Conservation (phyloP, 768 basidiomycete genomes). For the Coprinopsis strossmayeri region DNA sequence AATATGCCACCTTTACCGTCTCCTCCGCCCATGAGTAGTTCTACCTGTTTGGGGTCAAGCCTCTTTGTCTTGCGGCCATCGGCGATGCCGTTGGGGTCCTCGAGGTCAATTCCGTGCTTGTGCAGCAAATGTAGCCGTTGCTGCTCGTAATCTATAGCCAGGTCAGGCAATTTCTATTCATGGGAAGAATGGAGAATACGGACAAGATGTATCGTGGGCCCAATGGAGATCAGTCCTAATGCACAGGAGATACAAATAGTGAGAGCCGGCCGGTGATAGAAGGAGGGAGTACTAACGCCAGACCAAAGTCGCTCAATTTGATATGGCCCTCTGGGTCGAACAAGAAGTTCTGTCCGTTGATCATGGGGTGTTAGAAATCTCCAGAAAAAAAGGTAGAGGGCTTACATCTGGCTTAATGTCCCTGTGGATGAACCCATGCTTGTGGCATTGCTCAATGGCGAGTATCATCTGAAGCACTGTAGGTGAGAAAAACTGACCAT, state of each 20-base stretch:
- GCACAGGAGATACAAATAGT: constrained; percentile 14
- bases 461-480: constrained; percentile 70
- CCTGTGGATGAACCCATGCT: constrained; percentile 93
- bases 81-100: constrained; percentile 58
- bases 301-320: constrained; percentile 90
- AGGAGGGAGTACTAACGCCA: constrained; percentile 62
- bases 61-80: constrained; percentile 72
- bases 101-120: constrained; percentile 94
- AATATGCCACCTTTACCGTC: constrained; percentile 80
- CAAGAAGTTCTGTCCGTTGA: constrained; percentile 73
- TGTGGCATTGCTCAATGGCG: constrained; percentile 89
- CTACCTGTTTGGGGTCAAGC: constrained; percentile 77
- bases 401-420: constrained; percentile 94
- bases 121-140: constrained; percentile 82
- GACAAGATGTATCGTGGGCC: constrained; percentile 94
- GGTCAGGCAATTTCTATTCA: constrained; percentile 14
- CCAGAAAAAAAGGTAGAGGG: constrained; percentile 12
- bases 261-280: constrained; percentile 13
- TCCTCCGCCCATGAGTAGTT: constrained; percentile 76
- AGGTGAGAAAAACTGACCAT: constrained; percentile 12
- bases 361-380: constrained; percentile 15
- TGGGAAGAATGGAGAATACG: constrained; percentile 14
- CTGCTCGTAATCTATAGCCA: constrained; percentile 78
- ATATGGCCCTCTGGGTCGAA: constrained; percentile 93
- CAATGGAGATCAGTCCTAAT: constrained; percentile 86